These are phyloP conservation scores for Croton setiger DNA, from an alignment of 441 rosid genomes.

Conservation along the genomic window DNA sequence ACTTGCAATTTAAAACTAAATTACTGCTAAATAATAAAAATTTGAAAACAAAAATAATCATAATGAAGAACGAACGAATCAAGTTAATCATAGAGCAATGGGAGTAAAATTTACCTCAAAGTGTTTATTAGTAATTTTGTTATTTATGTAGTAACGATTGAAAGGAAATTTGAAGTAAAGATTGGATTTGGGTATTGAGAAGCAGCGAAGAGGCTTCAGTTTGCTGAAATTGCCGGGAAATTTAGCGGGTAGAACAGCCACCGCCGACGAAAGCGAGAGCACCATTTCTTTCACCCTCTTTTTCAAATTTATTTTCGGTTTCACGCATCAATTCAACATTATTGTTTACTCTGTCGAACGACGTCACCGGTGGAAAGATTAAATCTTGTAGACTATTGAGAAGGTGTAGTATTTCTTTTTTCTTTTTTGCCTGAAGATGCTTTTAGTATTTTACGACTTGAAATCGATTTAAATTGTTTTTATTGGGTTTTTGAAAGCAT, in stretches of 20 bases:
- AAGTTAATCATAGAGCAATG: background rate
- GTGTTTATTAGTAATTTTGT: constrained; percentile 26
- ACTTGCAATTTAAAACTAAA: constrained; percentile 2
- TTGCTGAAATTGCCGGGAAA: constrained; percentile 5
- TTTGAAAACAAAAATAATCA: background rate
- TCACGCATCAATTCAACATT: no score
- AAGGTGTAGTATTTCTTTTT: no score
- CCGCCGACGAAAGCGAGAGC: constrained; percentile 1
- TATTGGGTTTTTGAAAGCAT: no score
- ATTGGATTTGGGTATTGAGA: constrained; percentile 11
- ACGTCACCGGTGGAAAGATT: no score
- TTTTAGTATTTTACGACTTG: no score
- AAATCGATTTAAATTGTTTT: no score
- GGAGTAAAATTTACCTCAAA: constrained; percentile 25
- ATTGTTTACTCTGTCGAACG: no score
- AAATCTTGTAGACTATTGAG: no score
- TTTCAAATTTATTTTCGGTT: background rate
- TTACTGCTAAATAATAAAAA: background rate
- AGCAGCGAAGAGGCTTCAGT: constrained; percentile 1
- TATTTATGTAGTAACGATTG: constrained; percentile 32
- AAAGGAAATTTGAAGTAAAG: constrained; percentile 27
- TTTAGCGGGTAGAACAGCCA: constrained; percentile 8
- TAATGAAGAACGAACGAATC: background rate
- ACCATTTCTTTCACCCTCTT: background rate
- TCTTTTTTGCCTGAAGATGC: no score